These are phyloP conservation scores for Penium margaritaceum DNA, from an alignment of 139 green algal species.

Conservation along the genomic window DNA sequence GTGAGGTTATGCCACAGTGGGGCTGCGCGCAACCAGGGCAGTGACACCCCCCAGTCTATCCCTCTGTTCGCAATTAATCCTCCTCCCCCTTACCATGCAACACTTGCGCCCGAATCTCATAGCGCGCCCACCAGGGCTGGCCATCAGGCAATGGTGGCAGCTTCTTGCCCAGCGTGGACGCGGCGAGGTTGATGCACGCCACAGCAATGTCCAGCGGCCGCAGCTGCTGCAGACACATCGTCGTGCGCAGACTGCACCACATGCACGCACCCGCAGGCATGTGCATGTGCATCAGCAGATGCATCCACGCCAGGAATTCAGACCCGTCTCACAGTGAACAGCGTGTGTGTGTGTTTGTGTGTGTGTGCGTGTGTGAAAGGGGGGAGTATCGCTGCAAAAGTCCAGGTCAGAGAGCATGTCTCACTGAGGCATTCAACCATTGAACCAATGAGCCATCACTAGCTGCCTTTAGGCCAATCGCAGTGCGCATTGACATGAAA, in stretches of 20 bases:
- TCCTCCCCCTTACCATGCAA: slow-evolving; percentile 17
- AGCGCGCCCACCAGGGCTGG: slow-evolving; percentile 8
- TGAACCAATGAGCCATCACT: too few species aligned
- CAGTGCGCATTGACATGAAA: not conserved
- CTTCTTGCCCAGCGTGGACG: not conserved
- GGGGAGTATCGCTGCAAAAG: too few species aligned
- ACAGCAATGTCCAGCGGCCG: slow-evolving; percentile 30
- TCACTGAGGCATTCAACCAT: not conserved
- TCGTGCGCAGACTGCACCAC: slow-evolving; percentile 21
- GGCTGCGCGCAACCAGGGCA: not conserved
- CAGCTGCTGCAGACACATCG: slow-evolving; percentile 33
- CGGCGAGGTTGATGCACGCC: slow-evolving; percentile 30
- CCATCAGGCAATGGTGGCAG: slow-evolving; percentile 11
- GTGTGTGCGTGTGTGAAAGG: too few species aligned
- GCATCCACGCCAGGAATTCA: not conserved
- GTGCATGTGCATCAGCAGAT: too few species aligned
- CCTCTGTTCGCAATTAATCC: too few species aligned
- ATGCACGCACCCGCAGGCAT: not conserved
- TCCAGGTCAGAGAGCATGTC: not conserved
- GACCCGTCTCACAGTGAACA: slow-evolving; percentile 4
- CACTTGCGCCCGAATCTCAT: not conserved
- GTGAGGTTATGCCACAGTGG: not conserved
- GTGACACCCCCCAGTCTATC: not conserved
- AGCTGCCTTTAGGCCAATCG: too few species aligned
- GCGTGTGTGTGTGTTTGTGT: not conserved